These are phyloP conservation scores for Clarireedia homoeocarpa DNA, from an alignment of 2,329 filamentous ascomycete species.

Conservation along the genomic window DNA sequence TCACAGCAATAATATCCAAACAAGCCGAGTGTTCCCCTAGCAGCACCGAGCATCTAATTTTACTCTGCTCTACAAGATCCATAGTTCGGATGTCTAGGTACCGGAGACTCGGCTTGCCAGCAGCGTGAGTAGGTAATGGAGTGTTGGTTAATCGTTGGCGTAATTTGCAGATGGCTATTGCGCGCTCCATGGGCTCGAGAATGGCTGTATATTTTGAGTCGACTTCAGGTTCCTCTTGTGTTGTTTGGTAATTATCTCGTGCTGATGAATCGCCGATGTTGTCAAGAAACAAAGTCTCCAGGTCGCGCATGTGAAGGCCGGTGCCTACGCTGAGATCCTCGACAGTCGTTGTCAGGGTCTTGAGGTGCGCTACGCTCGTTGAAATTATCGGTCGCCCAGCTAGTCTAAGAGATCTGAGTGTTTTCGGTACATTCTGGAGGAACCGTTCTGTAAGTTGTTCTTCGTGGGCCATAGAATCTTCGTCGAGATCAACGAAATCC, in stretches of 20 bases:
- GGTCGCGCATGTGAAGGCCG: conserved; percentile 11
- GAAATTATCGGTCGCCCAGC: conserved; percentile 5
- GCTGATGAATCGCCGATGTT: not conserved
- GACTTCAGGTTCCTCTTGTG: not conserved
- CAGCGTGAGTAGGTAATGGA: not conserved
- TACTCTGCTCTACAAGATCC: conserved; percentile 11
- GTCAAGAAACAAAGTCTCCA: conserved; percentile 15
- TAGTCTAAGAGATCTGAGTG: conserved; percentile 3
- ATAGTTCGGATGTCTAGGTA: conserved; percentile 14
- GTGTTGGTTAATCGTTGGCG: conserved; percentile 10
- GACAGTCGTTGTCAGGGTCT: not conserved
- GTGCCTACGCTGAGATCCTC: conserved; percentile 10
- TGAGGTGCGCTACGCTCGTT: not conserved
- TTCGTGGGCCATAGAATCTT: not conserved
- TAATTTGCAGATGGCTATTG: conserved; percentile 17
- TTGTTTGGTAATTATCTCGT: not conserved
- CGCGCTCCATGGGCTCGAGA: conserved; percentile 13
- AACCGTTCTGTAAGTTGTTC: not conserved
- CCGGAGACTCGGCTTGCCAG: not conserved
- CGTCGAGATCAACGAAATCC: not conserved
- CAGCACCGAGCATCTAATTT: conserved; percentile 13
- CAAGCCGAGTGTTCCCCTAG: conserved; percentile 11
- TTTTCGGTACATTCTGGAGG: not conserved
- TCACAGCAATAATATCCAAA: conserved; percentile 12
- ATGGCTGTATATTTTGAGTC: conserved; percentile 6